Percentiles rank a stretch among this genome's conserved stretches.
Conservation (phyloP, 208 protist genomes). For the Phytomonas sp. region DNA sequence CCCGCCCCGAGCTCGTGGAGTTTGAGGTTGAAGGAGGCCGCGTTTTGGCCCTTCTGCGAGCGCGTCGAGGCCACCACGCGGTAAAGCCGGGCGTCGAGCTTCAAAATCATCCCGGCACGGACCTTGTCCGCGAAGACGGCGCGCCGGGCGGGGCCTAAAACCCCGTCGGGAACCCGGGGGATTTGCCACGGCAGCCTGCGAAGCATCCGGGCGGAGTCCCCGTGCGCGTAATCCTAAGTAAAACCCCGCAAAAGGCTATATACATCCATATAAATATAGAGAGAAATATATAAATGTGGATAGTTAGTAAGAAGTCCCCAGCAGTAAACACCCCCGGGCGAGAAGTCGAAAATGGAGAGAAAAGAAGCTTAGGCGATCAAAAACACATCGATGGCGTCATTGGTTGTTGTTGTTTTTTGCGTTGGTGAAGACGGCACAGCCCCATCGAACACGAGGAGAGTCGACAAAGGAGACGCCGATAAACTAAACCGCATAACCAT, state of each 20-base stretch:
- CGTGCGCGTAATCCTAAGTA: neutral
- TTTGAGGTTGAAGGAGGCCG: conserved; percentile 84
- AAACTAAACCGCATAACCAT: conserved; percentile 10
- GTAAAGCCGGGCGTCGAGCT: conserved; percentile 69
- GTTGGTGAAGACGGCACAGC: neutral
- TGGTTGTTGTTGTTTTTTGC: too few relatives aligned
- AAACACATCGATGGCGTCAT: too few relatives aligned
- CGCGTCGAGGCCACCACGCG: conserved; percentile 75
- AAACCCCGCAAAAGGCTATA: conserved; percentile 1
- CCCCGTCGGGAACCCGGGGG: too few relatives aligned
- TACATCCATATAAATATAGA: neutral
- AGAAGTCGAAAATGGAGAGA: too few relatives aligned
- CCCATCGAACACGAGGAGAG: too few relatives aligned
- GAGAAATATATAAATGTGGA: too few relatives aligned
- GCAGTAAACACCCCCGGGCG: too few relatives aligned
- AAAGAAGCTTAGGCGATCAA: too few relatives aligned
- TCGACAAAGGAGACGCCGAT: conserved; percentile 15
- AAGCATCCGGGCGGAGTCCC: too few relatives aligned
- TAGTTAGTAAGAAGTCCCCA: too few relatives aligned
- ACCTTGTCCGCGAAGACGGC: conserved; percentile 80
- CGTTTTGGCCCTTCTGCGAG: conserved; percentile 88
- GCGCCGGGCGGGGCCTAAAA: conserved; percentile 30
- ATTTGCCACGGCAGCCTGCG: too few relatives aligned
- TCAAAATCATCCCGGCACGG: conserved; percentile 76
- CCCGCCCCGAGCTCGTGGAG: conserved; percentile 68